Conservation (phyloP, 1,284 basidiomycete genomes). For the Thecaphora frezii region DNA sequence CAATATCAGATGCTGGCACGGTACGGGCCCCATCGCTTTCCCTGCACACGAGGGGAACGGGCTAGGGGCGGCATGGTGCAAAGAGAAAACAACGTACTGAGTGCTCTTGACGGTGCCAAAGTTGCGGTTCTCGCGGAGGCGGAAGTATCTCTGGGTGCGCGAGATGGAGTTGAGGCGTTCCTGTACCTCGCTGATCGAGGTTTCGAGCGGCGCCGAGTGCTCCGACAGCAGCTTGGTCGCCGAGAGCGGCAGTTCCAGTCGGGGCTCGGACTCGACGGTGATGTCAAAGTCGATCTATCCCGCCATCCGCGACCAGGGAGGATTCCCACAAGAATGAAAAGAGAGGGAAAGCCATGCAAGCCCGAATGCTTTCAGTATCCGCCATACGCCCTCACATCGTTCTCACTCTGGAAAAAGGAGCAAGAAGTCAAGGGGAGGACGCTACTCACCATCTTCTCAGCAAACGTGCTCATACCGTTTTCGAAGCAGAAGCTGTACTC, state of each 20-base stretch:
- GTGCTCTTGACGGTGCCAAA: slow-evolving; percentile 53
- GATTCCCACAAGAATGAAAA: not conserved
- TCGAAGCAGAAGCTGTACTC: slow-evolving; percentile 99
- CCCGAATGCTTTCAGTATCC: no score
- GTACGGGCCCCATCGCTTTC: no score
- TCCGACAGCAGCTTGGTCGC: slow-evolving; percentile 46
- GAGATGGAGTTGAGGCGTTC: slow-evolving; percentile 41
- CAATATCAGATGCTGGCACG: no score
- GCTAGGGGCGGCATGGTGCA: not conserved
- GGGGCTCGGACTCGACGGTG: slow-evolving; percentile 57
- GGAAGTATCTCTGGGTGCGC: slow-evolving; percentile 55
- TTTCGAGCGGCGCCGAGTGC: slow-evolving; percentile 52
- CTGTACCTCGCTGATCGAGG: slow-evolving; percentile 40
- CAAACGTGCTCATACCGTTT: slow-evolving; percentile 67
- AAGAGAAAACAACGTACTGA: slow-evolving; percentile 22
- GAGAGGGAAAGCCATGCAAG: no score
- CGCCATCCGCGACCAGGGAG: not conserved
- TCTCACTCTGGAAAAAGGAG: not conserved
- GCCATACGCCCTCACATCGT: slow-evolving; percentile 1
- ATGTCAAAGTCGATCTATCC: slow-evolving; percentile 55
- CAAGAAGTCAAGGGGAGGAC: not conserved
- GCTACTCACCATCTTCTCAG: slow-evolving; percentile 51
- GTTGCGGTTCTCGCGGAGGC: slow-evolving; percentile 55
- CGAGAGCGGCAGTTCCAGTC: slow-evolving; percentile 49
- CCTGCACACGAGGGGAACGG: no score